A percentile compares a stretch with the other conserved stretches of the same genome.
Evolutionary conservation across 176 grass and related monocot genomes (phyloP).

Genomic region (Otatea glauca): DNA sequence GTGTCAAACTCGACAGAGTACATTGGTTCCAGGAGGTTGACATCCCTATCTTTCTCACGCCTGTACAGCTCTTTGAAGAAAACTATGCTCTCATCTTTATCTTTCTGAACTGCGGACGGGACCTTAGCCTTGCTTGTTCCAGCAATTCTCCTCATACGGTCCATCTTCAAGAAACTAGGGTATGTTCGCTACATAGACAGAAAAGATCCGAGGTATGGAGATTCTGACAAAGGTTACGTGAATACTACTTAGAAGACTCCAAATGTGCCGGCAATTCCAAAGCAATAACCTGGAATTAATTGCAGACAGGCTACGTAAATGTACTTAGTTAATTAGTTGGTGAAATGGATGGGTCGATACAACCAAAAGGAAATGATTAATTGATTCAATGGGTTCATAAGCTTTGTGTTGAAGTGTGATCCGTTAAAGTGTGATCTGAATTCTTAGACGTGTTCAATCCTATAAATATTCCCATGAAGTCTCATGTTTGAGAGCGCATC

Average conservation of each 20-base stretch:
- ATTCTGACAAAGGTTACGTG: constrained; percentile 27
- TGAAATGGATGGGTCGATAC: constrained; percentile 19
- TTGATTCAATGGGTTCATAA: constrained; percentile 1
- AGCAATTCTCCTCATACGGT: constrained; percentile 47
- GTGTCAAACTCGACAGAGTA: constrained; percentile 57
- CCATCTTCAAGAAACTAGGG: constrained; percentile 36
- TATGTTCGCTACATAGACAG: neutral
- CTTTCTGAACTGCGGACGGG: constrained; percentile 23
- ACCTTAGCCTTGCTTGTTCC: constrained; percentile 39
- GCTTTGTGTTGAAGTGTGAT: neutral
- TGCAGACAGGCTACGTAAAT: neutral
- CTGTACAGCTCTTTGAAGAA: constrained; percentile 65
- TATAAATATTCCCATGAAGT: too few relatives aligned
- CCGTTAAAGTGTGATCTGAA: too few relatives aligned
- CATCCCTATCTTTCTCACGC: constrained; percentile 53
- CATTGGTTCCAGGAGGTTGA: constrained; percentile 63
- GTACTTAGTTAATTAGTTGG: constrained; percentile 6
- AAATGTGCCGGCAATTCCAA: constrained; percentile 54
- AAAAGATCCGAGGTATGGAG: neutral
- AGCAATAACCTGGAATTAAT: constrained; percentile 6
- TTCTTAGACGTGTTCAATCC: too few relatives aligned
- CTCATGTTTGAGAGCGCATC: too few relatives aligned
- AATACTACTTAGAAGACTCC: constrained; percentile 32
- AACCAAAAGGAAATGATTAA: constrained; percentile 32
- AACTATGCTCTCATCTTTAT: constrained; percentile 63